phyloP scores from a whole-genome alignment of 2,329 filamentous ascomycete genomes.

The Fusarium lateritium region DNA sequence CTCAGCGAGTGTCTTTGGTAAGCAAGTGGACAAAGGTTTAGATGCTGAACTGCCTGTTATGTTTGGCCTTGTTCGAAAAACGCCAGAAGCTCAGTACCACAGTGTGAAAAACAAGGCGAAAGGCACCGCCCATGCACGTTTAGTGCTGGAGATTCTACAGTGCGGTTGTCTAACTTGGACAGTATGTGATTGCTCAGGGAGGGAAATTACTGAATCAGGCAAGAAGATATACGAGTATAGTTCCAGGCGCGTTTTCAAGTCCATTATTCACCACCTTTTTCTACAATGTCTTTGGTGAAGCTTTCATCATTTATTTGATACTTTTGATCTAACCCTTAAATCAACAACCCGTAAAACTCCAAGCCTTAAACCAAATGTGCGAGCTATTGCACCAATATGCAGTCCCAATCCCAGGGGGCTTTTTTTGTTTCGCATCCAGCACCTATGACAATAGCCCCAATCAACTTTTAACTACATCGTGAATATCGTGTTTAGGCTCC shows the following conservation, averaged over 20 bases:
- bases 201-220: slow-evolving; percentile 15
- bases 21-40: slow-evolving; percentile 21
- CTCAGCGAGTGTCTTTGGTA: slow-evolving; percentile 12
- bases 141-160: slow-evolving; percentile 28
- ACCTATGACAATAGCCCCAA: neutral
- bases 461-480: neutral
- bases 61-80: slow-evolving; percentile 39
- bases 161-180: slow-evolving; percentile 23
- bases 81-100: slow-evolving; percentile 47
- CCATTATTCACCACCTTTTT: slow-evolving; percentile 7
- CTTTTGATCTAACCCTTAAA: slow-evolving; percentile 48
- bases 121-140: too few relatives aligned
- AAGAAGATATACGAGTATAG: neutral
- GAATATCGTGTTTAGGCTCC: slow-evolving; percentile 24
- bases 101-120: slow-evolving; percentile 34
- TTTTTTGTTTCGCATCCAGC: slow-evolving; percentile 14
- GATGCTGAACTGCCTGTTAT: slow-evolving; percentile 19
- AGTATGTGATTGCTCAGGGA: slow-evolving; percentile 36
- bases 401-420: slow-evolving; percentile 16
- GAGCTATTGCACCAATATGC: slow-evolving; percentile 31
- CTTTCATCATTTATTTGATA: slow-evolving; percentile 21
- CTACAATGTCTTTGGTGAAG: neutral
- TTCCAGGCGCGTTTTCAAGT: neutral
- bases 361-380: slow-evolving; percentile 40
- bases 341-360: slow-evolving; percentile 46